phyloP scores from a whole-genome alignment of 495 filamentous ascomycete species.

The Xanthoparmelia taractica region DNA sequence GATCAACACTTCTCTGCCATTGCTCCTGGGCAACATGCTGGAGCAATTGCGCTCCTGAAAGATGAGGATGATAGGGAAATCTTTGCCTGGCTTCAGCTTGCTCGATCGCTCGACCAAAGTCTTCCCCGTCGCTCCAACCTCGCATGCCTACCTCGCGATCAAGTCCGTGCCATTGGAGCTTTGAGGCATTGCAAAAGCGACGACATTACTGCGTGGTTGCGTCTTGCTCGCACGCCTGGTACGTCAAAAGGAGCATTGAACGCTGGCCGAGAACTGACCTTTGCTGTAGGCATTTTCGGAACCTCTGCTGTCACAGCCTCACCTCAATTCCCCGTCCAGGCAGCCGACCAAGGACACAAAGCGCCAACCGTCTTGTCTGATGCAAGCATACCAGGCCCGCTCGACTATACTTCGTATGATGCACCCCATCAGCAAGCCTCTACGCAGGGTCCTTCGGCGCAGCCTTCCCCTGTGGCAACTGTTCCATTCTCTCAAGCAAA shows the following conservation, averaged over 20 bases:
- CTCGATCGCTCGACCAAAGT: background rate
- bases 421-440: background rate
- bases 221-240: background rate
- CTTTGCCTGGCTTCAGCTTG: background rate
- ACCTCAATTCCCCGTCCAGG: background rate
- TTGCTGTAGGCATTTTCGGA: background rate
- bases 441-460: background rate
- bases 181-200: background rate
- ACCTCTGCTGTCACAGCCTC: background rate
- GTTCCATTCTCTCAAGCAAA: background rate
- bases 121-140: background rate
- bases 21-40: background rate
- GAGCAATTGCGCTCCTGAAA: background rate
- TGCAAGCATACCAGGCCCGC: background rate
- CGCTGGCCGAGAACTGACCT: background rate
- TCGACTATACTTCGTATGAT: background rate
- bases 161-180: background rate
- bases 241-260: background rate
- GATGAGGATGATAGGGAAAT: slow-evolving; percentile 3
- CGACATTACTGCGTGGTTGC: background rate
- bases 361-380: background rate
- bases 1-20: background rate
- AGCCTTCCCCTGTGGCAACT: background rate
- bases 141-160: background rate
- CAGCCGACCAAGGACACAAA: background rate